phyloP scores from a whole-genome alignment of 2,329 filamentous ascomycete species.

The Helotiales sp. region DNA sequence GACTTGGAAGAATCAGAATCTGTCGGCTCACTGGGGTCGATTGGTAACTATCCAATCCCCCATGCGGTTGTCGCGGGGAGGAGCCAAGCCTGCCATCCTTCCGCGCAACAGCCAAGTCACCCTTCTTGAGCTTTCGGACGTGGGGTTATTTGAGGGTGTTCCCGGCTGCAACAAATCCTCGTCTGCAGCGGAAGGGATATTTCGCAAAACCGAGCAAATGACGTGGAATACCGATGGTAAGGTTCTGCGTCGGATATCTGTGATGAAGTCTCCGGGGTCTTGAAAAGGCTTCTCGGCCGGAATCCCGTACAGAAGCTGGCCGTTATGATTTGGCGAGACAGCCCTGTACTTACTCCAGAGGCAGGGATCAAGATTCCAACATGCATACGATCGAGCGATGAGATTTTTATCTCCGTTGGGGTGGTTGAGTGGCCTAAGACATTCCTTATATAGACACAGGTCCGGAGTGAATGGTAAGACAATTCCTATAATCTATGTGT shows the following conservation, averaged over 20 bases:
- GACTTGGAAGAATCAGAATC: background rate
- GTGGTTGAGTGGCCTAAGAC: background rate
- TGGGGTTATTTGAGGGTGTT: background rate
- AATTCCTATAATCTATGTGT: background rate
- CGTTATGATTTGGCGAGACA: background rate
- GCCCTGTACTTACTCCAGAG: background rate
- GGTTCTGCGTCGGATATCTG: conserved; percentile 8
- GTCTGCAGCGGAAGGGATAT: conserved; percentile 3
- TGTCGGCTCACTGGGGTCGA: background rate
- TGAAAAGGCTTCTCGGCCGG: background rate
- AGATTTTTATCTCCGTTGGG: conserved; percentile 13
- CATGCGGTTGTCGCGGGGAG: background rate
- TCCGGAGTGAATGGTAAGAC: background rate
- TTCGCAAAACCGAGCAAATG: background rate
- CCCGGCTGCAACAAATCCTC: background rate
- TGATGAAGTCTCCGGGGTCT: conserved; percentile 4
- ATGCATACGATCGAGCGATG: conserved; percentile 24
- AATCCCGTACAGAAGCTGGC: background rate
- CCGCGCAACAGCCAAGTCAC: background rate
- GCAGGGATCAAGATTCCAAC: conserved; percentile 17
- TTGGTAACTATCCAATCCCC: no score
- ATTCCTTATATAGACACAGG: background rate
- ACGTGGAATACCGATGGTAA: conserved; percentile 2
- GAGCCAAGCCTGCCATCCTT: background rate
- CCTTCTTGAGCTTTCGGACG: background rate